These are phyloP conservation scores for Fusarium circinatum DNA, from an alignment of 2,329 filamentous ascomycete species.

Conservation along the genomic window DNA sequence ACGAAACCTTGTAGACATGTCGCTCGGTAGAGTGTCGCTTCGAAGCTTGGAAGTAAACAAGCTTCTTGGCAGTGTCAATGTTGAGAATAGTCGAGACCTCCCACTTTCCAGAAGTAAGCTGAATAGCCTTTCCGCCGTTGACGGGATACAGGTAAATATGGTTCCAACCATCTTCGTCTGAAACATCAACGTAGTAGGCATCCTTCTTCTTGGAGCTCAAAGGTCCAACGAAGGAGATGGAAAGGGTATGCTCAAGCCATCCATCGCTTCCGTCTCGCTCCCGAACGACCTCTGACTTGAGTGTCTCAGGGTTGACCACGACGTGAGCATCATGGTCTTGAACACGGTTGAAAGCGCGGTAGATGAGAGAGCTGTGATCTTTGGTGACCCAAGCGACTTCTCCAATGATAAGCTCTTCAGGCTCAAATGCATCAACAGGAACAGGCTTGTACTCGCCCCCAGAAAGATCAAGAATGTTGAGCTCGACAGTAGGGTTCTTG, in stretches of 20 bases:
- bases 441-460: conserved; percentile 57
- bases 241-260: conserved; percentile 70
- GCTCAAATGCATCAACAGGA: conserved; percentile 65
- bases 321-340: conserved; percentile 73
- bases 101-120: conserved; percentile 73
- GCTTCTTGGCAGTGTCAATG: conserved; percentile 64
- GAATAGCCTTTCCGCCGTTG: conserved; percentile 62
- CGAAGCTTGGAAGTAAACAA: conserved; percentile 74
- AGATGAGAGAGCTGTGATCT: conserved; percentile 68
- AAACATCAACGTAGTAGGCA: conserved; percentile 72
- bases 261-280: conserved; percentile 68
- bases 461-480: conserved; percentile 67
- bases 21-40: conserved; percentile 73
- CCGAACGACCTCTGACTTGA: conserved; percentile 59
- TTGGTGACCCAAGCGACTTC: conserved; percentile 76
- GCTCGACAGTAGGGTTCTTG: conserved; percentile 71
- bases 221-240: conserved; percentile 65
- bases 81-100: conserved; percentile 70
- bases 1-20: conserved; percentile 74
- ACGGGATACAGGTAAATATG: conserved; percentile 74
- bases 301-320: conserved; percentile 63
- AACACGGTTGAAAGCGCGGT: conserved; percentile 74
- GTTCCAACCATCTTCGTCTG: conserved; percentile 74
- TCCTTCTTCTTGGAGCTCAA: conserved; percentile 50
- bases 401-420: conserved; percentile 71